These are phyloP conservation scores for Alternaria sp. DNA, from an alignment of 2,329 filamentous ascomycete genomes.

Conservation along the genomic window DNA sequence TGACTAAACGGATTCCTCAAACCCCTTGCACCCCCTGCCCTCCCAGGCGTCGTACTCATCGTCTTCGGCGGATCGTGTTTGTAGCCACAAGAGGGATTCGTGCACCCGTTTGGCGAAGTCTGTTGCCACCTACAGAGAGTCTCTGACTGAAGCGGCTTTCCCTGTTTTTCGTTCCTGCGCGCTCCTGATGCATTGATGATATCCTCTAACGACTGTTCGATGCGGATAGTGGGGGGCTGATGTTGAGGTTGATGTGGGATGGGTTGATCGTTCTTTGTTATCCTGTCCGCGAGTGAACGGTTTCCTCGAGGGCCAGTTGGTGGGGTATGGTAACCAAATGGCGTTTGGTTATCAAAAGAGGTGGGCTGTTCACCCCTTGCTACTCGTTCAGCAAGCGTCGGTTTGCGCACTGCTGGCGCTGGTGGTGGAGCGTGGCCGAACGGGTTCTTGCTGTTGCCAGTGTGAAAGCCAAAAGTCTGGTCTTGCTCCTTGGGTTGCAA, in stretches of 20 bases:
- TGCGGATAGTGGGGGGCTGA: not conserved
- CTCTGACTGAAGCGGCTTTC: not conserved
- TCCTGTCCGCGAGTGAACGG: not conserved
- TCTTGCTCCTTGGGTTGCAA: not conserved
- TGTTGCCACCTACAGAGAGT: not conserved
- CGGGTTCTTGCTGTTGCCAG: not conserved
- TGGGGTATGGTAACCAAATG: not conserved
- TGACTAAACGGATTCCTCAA: not conserved
- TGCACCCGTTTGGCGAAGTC: not conserved
- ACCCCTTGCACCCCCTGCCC: accelerated
- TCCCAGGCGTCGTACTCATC: not conserved
- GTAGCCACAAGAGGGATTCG: not conserved
- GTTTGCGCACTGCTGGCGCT: not conserved
- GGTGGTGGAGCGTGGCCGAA: not conserved
- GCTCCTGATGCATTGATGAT: not conserved
- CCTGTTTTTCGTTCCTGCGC: not conserved
- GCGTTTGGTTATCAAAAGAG: not conserved
- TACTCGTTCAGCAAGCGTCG: not conserved
- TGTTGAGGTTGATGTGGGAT: not conserved
- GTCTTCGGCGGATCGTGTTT: not conserved
- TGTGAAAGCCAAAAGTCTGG: not conserved
- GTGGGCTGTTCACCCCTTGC: not conserved
- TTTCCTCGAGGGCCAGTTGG: not conserved
- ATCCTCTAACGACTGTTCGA: not conserved
- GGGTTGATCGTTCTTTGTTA: not conserved